Conservation (phyloP, 345 rosid species). For the Trapa bicornis region DNA sequence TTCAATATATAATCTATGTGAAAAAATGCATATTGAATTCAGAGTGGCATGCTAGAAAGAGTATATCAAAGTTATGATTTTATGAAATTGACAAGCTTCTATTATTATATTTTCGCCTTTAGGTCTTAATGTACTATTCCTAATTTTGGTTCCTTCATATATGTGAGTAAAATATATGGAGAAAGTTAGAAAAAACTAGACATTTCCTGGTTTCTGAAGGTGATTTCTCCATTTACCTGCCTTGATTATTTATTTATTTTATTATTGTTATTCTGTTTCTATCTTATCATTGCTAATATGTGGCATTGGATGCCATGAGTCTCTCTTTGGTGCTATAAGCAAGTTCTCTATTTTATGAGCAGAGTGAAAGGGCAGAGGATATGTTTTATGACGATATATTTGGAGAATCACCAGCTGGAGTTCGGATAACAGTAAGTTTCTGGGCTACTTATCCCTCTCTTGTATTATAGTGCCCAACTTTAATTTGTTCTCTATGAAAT, state of each 20-base stretch:
- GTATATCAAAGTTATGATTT: neutral
- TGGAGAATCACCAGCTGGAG: slow-evolving; percentile 85
- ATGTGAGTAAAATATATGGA: neutral
- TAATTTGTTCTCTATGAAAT: too few species aligned
- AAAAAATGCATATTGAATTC: too few species aligned
- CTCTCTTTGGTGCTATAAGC: neutral
- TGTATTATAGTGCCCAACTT: neutral
- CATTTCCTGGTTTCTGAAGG: neutral
- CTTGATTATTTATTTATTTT: too few species aligned
- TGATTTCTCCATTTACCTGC: too few species aligned
- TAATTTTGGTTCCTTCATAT: neutral
- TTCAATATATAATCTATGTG: too few species aligned
- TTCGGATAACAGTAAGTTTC: slow-evolving; percentile 39
- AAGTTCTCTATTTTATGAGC: slow-evolving; percentile 19
- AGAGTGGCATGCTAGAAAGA: neutral
- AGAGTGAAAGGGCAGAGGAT: slow-evolving; percentile 83
- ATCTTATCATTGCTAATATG: neutral
- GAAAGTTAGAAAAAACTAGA: neutral
- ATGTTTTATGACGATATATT: slow-evolving; percentile 86
- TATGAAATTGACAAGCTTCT: neutral
- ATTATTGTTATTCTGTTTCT: neutral
- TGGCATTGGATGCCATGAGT: neutral
- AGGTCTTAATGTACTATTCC: neutral
- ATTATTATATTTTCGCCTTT: neutral
- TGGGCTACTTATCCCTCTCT: neutral